Conservation (phyloP, 805 yeast species). For the Cyberlindnera bimundalis region DNA sequence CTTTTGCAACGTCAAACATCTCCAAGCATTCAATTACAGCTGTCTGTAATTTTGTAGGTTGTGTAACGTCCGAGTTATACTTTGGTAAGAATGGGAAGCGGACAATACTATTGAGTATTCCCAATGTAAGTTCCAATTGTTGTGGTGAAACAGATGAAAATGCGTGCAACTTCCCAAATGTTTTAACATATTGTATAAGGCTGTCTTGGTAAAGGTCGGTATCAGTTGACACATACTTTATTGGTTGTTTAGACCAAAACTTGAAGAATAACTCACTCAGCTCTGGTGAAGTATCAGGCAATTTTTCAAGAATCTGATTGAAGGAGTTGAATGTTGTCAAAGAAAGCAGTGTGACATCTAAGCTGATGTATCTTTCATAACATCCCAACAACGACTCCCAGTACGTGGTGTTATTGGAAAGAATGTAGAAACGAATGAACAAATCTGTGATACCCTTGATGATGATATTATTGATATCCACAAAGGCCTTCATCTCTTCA, state of each 20-base stretch:
- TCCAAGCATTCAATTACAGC: conserved; percentile 51
- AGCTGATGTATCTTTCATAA: conserved; percentile 38
- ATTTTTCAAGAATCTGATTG: conserved; percentile 41
- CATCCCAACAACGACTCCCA: conserved; percentile 60
- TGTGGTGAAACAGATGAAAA: conserved; percentile 32
- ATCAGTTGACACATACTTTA: conserved; percentile 41
- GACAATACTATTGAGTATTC: conserved; percentile 60
- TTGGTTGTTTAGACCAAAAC: conserved; percentile 47
- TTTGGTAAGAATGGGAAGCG: conserved; percentile 71
- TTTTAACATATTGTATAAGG: conserved; percentile 48
- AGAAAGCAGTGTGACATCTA: conserved; percentile 51
- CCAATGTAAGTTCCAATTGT: conserved; percentile 47
- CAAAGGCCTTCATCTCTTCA: conserved; percentile 40
- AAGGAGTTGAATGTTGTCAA: conserved; percentile 53
- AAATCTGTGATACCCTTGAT: conserved; percentile 65
- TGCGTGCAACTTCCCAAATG: conserved; percentile 48
- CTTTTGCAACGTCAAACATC: conserved; percentile 27
- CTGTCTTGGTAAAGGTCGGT: conserved; percentile 53
- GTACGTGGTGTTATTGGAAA: conserved; percentile 33
- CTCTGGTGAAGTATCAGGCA: conserved; percentile 31
- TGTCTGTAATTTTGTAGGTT: conserved; percentile 61
- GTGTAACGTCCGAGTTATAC: conserved; percentile 47
- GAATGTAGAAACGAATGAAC: conserved; percentile 47
- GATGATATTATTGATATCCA: conserved; percentile 60
- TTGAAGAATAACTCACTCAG: conserved; percentile 40